Evolutionary conservation across 208 protist genomes (phyloP).

Genomic region (Crithidia fasciculata): DNA sequence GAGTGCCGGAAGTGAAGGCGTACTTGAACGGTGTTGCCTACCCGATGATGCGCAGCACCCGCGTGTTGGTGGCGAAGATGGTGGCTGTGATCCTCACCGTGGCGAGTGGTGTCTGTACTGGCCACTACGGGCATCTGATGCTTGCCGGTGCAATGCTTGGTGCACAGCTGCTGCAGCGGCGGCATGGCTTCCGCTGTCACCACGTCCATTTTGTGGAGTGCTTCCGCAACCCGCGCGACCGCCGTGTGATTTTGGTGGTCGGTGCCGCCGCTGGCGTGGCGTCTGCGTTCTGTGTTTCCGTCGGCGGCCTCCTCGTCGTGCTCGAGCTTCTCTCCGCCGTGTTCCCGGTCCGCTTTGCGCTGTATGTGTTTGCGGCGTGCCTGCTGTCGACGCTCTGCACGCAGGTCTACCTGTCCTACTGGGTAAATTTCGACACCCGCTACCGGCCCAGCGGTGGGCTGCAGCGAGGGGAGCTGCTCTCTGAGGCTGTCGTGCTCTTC

Average conservation of each 20-base stretch:
- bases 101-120: slow-evolving; percentile 54
- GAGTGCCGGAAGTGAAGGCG: slow-evolving; percentile 55
- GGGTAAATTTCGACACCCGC: slow-evolving; percentile 39
- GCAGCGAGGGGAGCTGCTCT: slow-evolving; percentile 42
- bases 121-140: slow-evolving; percentile 55
- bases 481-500: slow-evolving; percentile 43
- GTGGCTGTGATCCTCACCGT: slow-evolving; percentile 39
- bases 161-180: slow-evolving; percentile 41
- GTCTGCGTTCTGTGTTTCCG: slow-evolving; percentile 53
- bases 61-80: slow-evolving; percentile 50
- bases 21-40: slow-evolving; percentile 66
- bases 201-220: slow-evolving; percentile 58
- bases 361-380: slow-evolving; percentile 67
- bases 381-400: slow-evolving; percentile 51
- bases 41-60: slow-evolving; percentile 41
- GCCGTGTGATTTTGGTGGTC: slow-evolving; percentile 52
- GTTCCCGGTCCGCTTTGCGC: slow-evolving; percentile 55
- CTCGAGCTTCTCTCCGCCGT: slow-evolving; percentile 57
- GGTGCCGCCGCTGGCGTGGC: slow-evolving; percentile 57
- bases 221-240: slow-evolving; percentile 67
- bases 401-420: slow-evolving; percentile 60
- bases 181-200: slow-evolving; percentile 47
- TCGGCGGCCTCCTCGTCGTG: slow-evolving; percentile 62
- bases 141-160: slow-evolving; percentile 61
- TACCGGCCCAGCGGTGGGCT: slow-evolving; percentile 31